These are phyloP conservation scores for Picea sitchensis DNA, from an alignment of 75 land plant species.

Conservation along the genomic window DNA sequence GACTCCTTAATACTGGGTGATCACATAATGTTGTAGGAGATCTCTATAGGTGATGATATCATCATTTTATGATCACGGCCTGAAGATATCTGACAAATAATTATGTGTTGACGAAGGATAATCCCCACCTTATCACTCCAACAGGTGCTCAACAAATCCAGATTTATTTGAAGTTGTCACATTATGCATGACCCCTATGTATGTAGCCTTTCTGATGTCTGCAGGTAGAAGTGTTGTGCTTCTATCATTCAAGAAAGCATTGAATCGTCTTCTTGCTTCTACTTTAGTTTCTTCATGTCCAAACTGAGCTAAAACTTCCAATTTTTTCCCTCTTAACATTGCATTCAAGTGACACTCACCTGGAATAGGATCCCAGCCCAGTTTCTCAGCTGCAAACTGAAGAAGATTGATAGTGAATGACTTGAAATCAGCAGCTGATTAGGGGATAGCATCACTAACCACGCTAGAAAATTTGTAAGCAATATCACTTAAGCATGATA, in stretches of 20 bases:
- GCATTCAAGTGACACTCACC: constrained; percentile 79
- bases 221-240: constrained; percentile 76
- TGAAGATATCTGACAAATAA: too few species aligned
- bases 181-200: constrained; percentile 77
- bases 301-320: constrained; percentile 64
- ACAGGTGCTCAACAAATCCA: constrained; percentile 10
- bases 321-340: constrained; percentile 83
- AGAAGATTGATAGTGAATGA: too few species aligned
- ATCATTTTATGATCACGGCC: too few species aligned
- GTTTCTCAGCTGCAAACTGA: constrained; percentile 12
- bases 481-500: too few species aligned
- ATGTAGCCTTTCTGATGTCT: constrained; percentile 94
- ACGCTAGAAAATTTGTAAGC: too few species aligned
- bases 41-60: too few species aligned
- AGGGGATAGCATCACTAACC: too few species aligned
- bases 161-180: constrained; percentile 51
- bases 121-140: too few species aligned
- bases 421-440: too few species aligned
- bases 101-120: too few species aligned
- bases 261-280: constrained; percentile 80
- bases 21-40: too few species aligned
- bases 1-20: too few species aligned
- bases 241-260: constrained; percentile 73
- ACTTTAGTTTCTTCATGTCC: constrained; percentile 63
- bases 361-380: constrained; percentile 84